Conservation (phyloP, 2,329 filamentous ascomycete genomes). For the Teratosphaeria nubilosa region DNA sequence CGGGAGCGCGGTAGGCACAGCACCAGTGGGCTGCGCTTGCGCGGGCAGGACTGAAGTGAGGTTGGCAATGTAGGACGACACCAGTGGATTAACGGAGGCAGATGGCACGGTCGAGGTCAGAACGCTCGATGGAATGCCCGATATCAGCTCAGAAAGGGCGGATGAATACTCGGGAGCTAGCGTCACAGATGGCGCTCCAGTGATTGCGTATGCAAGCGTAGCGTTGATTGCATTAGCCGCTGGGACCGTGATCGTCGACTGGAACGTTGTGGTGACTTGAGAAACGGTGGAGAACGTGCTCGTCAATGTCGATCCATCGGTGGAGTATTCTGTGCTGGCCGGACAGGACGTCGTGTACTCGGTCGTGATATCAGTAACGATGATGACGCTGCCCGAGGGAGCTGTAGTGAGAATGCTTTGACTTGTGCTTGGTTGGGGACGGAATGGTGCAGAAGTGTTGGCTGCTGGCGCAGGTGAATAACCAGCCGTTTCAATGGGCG, state of each 20-base stretch:
- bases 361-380: not conserved
- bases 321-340: not conserved
- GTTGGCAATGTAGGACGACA: conserved; percentile 9
- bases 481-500: not conserved
- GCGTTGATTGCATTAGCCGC: not conserved
- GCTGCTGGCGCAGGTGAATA: not conserved
- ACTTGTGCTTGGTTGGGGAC: not conserved
- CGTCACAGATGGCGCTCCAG: conserved; percentile 8
- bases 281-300: not conserved
- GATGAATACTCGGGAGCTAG: conserved; percentile 11
- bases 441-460: not conserved
- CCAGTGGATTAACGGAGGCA: conserved; percentile 9
- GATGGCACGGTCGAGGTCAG: conserved; percentile 11
- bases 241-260: not conserved
- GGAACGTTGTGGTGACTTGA: not conserved
- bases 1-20: conserved; percentile 9
- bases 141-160: conserved; percentile 11
- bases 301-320: not conserved
- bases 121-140: conserved; percentile 5
- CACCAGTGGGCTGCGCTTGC: conserved; percentile 8
- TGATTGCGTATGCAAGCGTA: not conserved
- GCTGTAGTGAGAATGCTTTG: not conserved
- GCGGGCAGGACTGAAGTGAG: conserved; percentile 11
- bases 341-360: not conserved
- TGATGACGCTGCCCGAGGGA: not conserved